These are phyloP conservation scores for Phaeodactylum tricornutum DNA, from an alignment of 108 stramenopile species.

Conservation along the genomic window DNA sequence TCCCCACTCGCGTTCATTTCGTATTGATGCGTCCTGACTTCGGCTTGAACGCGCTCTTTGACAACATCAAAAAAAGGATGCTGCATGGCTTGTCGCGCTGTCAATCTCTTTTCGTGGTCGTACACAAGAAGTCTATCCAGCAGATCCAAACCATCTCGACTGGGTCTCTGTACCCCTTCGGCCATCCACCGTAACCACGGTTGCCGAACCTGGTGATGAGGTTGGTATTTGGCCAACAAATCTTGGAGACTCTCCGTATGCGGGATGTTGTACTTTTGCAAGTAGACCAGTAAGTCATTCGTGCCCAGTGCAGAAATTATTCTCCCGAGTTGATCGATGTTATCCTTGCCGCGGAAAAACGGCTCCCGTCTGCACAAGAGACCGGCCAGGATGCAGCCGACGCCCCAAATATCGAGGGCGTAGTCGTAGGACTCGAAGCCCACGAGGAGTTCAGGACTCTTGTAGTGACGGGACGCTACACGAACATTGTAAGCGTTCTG, in stretches of 20 bases:
- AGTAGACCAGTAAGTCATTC: conserved; percentile 48
- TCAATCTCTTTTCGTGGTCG: conserved; percentile 67
- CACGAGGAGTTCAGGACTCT: conserved; percentile 81
- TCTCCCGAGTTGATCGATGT: conserved; percentile 72
- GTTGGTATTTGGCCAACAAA: conserved; percentile 20
- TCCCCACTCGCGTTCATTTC: conserved; percentile 4
- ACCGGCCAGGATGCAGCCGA: conserved; percentile 80
- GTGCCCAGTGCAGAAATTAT: conserved; percentile 71
- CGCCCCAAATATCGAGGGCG: conserved; percentile 77
- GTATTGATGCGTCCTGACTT: neutral
- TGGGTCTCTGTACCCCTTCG: conserved; percentile 5
- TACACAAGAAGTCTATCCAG: conserved; percentile 71
- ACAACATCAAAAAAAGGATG: conserved; percentile 82
- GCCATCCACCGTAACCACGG: neutral
- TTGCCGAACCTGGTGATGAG: neutral
- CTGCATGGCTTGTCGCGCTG: conserved; percentile 72
- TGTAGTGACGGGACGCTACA: conserved; percentile 88
- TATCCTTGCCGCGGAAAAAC: conserved; percentile 77
- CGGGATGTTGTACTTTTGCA: conserved; percentile 33
- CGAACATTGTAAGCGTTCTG: conserved; percentile 79
- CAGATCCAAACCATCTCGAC: conserved; percentile 50
- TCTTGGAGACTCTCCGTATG: conserved; percentile 17
- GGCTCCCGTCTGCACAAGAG: conserved; percentile 67
- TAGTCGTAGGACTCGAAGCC: conserved; percentile 75
- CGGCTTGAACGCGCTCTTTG: conserved; percentile 29